These are phyloP conservation scores for Podila horticola DNA, from an alignment of 192 early-diverging fungal species.

Conservation along the genomic window DNA sequence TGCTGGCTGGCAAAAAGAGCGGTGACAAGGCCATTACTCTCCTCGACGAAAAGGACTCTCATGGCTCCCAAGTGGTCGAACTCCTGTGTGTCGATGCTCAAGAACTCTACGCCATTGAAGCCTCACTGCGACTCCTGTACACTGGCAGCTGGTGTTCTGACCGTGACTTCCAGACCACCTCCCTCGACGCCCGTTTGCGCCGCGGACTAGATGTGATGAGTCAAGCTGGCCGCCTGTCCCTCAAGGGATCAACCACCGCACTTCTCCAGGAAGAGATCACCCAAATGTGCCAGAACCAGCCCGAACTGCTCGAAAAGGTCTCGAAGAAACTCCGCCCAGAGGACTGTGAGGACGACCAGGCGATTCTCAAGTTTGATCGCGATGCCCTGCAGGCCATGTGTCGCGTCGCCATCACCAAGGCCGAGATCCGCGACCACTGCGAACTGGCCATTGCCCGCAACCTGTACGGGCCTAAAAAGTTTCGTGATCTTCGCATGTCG, in stretches of 20 bases:
- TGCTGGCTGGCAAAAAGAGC: constrained; percentile 20
- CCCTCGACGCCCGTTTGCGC: constrained; percentile 35
- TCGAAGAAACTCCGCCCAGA: constrained; percentile 28
- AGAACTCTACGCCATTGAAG: constrained; percentile 48
- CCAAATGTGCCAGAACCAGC: constrained; percentile 42
- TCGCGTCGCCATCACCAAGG: constrained; percentile 38
- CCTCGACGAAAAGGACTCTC: constrained; percentile 16
- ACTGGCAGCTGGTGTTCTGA: constrained; percentile 50
- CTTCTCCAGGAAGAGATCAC: constrained; percentile 47
- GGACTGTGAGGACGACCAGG: constrained; percentile 47
- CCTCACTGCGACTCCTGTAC: constrained; percentile 38
- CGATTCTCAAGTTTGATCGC: constrained; percentile 42
- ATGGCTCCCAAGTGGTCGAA: constrained; percentile 43
- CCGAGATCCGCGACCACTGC: constrained; percentile 48
- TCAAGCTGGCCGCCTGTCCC: constrained; percentile 36
- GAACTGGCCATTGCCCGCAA: constrained; percentile 50
- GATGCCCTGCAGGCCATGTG: constrained; percentile 45
- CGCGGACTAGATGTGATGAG: constrained; percentile 50
- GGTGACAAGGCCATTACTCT: constrained; percentile 43
- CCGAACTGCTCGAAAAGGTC: constrained; percentile 45
- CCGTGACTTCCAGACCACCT: constrained; percentile 47
- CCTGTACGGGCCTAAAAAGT: constrained; percentile 48
- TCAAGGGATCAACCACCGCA: constrained; percentile 40
- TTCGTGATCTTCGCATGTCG: constrained; percentile 49
- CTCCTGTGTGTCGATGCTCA: constrained; percentile 42